These are phyloP conservation scores for Podila verticillata DNA, from an alignment of 192 early-diverging fungal genomes.

Conservation along the genomic window DNA sequence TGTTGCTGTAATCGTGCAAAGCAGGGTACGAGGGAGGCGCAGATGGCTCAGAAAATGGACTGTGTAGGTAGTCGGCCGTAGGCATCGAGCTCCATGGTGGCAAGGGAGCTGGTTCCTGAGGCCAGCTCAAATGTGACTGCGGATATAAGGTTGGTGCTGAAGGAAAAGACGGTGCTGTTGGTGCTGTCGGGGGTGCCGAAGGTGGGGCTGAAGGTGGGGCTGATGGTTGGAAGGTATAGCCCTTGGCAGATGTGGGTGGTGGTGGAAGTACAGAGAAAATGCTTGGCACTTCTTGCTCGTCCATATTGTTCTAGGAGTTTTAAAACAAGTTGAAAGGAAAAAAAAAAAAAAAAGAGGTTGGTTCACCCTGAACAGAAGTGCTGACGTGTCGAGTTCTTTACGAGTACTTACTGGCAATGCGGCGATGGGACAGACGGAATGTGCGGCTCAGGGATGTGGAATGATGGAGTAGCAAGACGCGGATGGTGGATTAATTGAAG, in stretches of 20 bases:
- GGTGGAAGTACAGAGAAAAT: slow-evolving; percentile 9
- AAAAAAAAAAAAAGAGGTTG: background rate
- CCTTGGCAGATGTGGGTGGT: slow-evolving; percentile 9
- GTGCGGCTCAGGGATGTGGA: too few species aligned
- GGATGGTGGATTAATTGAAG: too few species aligned
- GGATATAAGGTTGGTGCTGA: background rate
- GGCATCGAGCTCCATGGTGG: background rate
- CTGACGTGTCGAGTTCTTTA: too few species aligned
- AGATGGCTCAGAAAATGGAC: slow-evolving; percentile 6
- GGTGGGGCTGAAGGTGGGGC: slow-evolving; percentile 9
- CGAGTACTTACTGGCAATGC: too few species aligned
- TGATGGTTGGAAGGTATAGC: slow-evolving; percentile 22
- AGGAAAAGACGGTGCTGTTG: slow-evolving; percentile 7
- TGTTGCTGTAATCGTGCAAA: background rate
- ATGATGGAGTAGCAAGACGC: too few species aligned
- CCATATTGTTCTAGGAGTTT: background rate
- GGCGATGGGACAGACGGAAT: too few species aligned
- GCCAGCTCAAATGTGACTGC: too few species aligned
- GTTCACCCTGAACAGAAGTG: too few species aligned
- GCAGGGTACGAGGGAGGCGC: slow-evolving; percentile 12
- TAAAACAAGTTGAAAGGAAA: background rate
- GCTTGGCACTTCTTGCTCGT: slow-evolving; percentile 1
- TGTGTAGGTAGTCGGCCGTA: background rate
- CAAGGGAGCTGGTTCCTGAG: slow-evolving; percentile 1
- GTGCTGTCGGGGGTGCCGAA: background rate